These are phyloP conservation scores for Ogataea trehalophila DNA, from an alignment of 805 yeast genomes.

Conservation along the genomic window DNA sequence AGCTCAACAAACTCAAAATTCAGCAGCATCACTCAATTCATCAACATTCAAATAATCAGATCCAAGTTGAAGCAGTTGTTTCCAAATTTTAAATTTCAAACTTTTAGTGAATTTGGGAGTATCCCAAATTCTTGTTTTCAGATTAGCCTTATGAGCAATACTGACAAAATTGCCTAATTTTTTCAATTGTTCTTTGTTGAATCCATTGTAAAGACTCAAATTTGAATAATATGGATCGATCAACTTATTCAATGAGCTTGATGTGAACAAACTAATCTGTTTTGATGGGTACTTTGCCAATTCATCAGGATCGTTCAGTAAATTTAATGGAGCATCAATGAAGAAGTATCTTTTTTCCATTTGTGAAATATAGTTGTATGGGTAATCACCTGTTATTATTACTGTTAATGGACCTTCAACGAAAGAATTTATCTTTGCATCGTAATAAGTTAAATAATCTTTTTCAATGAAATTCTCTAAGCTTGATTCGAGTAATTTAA, in stretches of 20 bases:
- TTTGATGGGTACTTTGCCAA: constrained; percentile 11
- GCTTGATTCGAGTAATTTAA: constrained; percentile 38
- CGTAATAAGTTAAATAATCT: constrained; percentile 47
- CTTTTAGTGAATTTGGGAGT: constrained; percentile 59
- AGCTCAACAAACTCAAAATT: not conserved
- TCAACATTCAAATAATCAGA: constrained; percentile 61
- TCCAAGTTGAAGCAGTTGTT: constrained; percentile 40
- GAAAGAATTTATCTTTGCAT: constrained; percentile 30
- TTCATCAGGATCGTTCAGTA: constrained; percentile 12
- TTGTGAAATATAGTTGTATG: constrained; percentile 34
- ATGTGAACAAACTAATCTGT: constrained; percentile 18
- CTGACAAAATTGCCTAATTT: constrained; percentile 20
- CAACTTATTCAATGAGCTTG: constrained; percentile 19
- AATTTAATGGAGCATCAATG: constrained; percentile 47
- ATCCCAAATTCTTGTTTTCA: constrained; percentile 66
- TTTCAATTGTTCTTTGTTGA: constrained; percentile 30
- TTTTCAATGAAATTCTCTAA: constrained; percentile 43
- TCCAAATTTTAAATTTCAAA: constrained; percentile 44
- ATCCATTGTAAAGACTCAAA: constrained; percentile 22
- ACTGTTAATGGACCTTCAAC: constrained; percentile 53
- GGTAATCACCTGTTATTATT: constrained; percentile 61
- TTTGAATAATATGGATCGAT: constrained; percentile 12
- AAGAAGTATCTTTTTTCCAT: constrained; percentile 35
- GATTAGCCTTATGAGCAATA: constrained; percentile 43
- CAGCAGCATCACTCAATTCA: constrained; percentile 35